Evolutionary conservation across 257 asterid species (phyloP).

Genomic region (Oldenlandia corymbosa): DNA sequence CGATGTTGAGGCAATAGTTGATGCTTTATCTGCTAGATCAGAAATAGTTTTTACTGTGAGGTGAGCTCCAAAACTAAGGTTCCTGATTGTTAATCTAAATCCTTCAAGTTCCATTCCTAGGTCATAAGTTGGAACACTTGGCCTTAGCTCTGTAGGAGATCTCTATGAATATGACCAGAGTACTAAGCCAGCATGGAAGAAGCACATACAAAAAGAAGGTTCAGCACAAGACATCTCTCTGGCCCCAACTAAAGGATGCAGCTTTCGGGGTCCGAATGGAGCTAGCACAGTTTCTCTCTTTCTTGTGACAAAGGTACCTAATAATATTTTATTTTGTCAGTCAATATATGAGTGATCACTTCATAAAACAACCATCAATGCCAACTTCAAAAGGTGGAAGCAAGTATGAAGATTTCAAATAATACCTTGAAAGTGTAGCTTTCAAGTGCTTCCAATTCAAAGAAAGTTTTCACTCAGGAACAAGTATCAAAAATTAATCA

Average conservation of each 20-base stretch:
- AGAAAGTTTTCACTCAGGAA: background rate
- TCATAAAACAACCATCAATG: background rate
- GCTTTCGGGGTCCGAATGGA: slow-evolving; percentile 40
- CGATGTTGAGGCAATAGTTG: slow-evolving; percentile 53
- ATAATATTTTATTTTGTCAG: background rate
- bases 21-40: slow-evolving; percentile 42
- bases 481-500: background rate
- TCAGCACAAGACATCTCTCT: slow-evolving; percentile 34
- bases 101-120: background rate
- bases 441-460: background rate
- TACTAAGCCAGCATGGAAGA: slow-evolving; percentile 86
- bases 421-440: background rate
- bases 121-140: slow-evolving; percentile 12
- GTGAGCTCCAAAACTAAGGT: slow-evolving; percentile 25
- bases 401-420: background rate
- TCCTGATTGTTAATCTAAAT: too few relatives aligned
- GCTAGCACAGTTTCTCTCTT: slow-evolving; percentile 53
- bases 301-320: slow-evolving; percentile 58
- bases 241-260: slow-evolving; percentile 50
- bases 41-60: slow-evolving; percentile 60
- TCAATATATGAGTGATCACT: background rate
- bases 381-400: background rate
- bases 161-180: slow-evolving; percentile 68
- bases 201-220: slow-evolving; percentile 53
- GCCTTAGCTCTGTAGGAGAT: slow-evolving; percentile 68